Evolutionary conservation across 2,329 filamentous ascomycete genomes (phyloP).

Genomic region (Fusarium sp.): DNA sequence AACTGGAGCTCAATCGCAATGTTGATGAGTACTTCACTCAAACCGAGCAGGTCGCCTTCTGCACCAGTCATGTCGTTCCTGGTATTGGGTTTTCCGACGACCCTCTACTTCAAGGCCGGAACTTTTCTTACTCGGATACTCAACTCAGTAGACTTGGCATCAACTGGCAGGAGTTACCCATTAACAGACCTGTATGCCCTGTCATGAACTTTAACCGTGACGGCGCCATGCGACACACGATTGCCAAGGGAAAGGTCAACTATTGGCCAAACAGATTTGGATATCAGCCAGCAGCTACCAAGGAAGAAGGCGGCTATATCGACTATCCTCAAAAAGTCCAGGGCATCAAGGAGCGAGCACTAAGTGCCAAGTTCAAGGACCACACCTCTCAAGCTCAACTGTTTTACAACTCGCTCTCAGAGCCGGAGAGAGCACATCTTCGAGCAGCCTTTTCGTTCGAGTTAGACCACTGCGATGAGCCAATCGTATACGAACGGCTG

Average conservation of each 20-base stretch:
- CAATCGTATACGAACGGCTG: constrained; percentile 79
- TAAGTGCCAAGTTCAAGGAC: constrained; percentile 81
- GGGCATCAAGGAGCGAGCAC: constrained; percentile 77
- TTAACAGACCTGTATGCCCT: constrained; percentile 80
- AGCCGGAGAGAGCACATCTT: constrained; percentile 77
- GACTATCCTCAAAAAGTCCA: constrained; percentile 73
- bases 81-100: constrained; percentile 84
- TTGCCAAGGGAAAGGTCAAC: constrained; percentile 75
- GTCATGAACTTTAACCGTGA: constrained; percentile 84
- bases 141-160: constrained; percentile 77
- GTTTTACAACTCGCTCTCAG: constrained; percentile 83
- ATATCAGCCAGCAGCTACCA: constrained; percentile 72
- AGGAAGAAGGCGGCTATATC: constrained; percentile 74
- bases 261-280: constrained; percentile 73
- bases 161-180: constrained; percentile 83
- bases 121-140: constrained; percentile 76
- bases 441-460: constrained; percentile 81
- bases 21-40: constrained; percentile 86
- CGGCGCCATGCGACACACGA: constrained; percentile 77
- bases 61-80: constrained; percentile 82
- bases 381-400: constrained; percentile 83
- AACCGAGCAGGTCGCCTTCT: constrained; percentile 87
- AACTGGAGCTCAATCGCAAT: constrained; percentile 83
- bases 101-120: constrained; percentile 79
- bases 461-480: constrained; percentile 85